Evolutionary conservation across 75 land plant species (phyloP), one percentile per base, ranked within the genome.

Genomic region (Sequoia sempervirens): DNA sequence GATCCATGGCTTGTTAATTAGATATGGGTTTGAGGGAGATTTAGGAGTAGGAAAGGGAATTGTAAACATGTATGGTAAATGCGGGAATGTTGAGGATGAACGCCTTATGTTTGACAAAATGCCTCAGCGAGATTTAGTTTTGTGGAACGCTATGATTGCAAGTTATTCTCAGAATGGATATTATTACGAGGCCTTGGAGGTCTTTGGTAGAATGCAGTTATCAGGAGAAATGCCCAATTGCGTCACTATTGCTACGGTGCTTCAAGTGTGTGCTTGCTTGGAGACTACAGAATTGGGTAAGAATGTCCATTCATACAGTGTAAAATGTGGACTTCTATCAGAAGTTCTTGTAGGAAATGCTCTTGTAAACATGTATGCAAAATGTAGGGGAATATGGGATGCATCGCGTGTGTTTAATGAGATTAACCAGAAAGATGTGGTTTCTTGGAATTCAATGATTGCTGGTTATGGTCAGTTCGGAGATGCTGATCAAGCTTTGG

Each of bases 331-430:
- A n/a, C 54, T 87, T 30, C n/a, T 40, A 5, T 75, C 86, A 20
- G 90, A 94, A 50, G 40, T 74, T 83, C 28, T 73, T 80, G 82
- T 91, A 43, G 68, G 76, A 47, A 90, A 88, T 75, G 84, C 95
- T 50, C 72, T 90, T 28, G 86, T 93, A 23, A 90, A 90, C 75
- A 92, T 93, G 95, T 93, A 93, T 92, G 95, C 92, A 46, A 93
- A 92, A 80, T 84, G 91, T 84, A 92, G 92, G 5, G 79, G 83
- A 18, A 61, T 93, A 69, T 87, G 86, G 66, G 79, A 83, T 38
- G 82, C 92, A 26, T 74, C 34, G 8, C 75, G 41, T 7, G 70
- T 93, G 14, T 93, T 93, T 82, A 81, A 91, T 36, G 79, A 52
- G n/a, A 90, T 92, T 88, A 80, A 74, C n/a, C 43, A 45, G 46